These are phyloP conservation scores for Adansonia madagascariensis DNA, from an alignment of 441 rosid genomes.

Conservation along the genomic window DNA sequence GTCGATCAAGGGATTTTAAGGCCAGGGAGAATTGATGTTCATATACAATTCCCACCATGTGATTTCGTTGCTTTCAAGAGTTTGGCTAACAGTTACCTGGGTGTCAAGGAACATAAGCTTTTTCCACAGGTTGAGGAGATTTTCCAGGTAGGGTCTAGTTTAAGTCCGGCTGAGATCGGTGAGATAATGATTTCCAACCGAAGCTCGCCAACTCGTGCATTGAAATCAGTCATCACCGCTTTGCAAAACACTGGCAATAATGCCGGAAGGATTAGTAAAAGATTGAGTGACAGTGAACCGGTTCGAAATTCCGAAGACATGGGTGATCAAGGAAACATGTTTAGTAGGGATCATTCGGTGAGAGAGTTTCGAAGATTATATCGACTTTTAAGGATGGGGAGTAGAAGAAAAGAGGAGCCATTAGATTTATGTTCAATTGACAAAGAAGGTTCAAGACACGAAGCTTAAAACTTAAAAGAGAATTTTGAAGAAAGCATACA, in stretches of 20 bases:
- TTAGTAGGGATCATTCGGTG: constrained; percentile 41
- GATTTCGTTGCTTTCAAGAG: background rate
- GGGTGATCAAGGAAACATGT: constrained; percentile 30
- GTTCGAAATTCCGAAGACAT: constrained; percentile 28
- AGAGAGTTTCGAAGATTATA: constrained; percentile 52
- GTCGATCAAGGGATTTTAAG: background rate
- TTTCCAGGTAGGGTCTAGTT: background rate
- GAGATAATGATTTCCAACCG: background rate
- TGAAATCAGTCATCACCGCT: background rate
- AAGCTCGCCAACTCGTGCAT: background rate
- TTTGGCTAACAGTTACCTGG: background rate
- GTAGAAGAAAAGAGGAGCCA: constrained; percentile 48
- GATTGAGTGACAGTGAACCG: constrained; percentile 27
- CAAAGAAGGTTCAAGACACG: constrained; percentile 30
- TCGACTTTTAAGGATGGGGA: constrained; percentile 48
- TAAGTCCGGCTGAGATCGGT: background rate
- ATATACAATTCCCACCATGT: background rate
- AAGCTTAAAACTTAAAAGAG: background rate
- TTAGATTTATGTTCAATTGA: constrained; percentile 33
- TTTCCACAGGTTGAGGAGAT: background rate
- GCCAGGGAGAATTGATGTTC: background rate
- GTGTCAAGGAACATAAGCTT: background rate
- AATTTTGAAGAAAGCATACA: background rate
- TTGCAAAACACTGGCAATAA: constrained; percentile 19
- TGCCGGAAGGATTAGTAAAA: background rate